phyloP scores from a whole-genome alignment of 2,329 filamentous ascomycete species.

The Pyricularia sp. region DNA sequence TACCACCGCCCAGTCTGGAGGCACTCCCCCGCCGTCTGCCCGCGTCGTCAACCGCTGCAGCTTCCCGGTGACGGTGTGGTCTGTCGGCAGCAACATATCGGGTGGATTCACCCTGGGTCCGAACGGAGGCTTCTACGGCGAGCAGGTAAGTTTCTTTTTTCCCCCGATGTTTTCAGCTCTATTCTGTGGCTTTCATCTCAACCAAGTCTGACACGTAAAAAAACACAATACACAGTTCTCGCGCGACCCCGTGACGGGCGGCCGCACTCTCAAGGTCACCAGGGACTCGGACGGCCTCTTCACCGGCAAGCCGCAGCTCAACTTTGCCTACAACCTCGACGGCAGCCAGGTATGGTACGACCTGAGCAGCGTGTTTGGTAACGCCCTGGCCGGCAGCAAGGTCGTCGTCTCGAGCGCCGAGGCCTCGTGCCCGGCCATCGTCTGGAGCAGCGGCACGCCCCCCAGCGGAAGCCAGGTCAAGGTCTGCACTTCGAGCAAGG shows the following conservation, averaged over 20 bases:
- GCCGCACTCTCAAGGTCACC: conserved; percentile 29
- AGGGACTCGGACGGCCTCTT: conserved; percentile 23
- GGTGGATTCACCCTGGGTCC: conserved; percentile 16
- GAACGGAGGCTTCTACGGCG: conserved; percentile 19
- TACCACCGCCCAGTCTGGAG: conserved; percentile 19
- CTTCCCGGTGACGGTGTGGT: conserved; percentile 26
- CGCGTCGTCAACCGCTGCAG: conserved; percentile 26
- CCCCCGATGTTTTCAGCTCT: background rate
- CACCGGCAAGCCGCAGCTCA: conserved; percentile 28
- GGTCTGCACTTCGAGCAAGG: conserved; percentile 20
- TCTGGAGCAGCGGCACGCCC: conserved; percentile 23
- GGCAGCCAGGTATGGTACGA: conserved; percentile 27
- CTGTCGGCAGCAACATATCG: conserved; percentile 23
- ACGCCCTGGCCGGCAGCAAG: conserved; percentile 24
- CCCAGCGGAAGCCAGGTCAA: conserved; percentile 28
- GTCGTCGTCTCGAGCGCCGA: conserved; percentile 19
- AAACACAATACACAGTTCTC: conserved; percentile 14
- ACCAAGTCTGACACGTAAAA: background rate
- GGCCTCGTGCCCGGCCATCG: conserved; percentile 22
- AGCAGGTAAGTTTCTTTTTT: conserved; percentile 10
- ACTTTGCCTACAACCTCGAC: conserved; percentile 29
- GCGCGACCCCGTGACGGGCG: conserved; percentile 26
- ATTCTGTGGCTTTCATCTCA: too few relatives aligned
- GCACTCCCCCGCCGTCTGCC: conserved; percentile 12
- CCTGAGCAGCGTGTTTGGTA: conserved; percentile 29